Percentiles rank a stretch among this genome's conserved stretches.
Evolutionary conservation across 2,329 filamentous ascomycete species (phyloP).

Genomic region (Rhinocladiella similis): DNA sequence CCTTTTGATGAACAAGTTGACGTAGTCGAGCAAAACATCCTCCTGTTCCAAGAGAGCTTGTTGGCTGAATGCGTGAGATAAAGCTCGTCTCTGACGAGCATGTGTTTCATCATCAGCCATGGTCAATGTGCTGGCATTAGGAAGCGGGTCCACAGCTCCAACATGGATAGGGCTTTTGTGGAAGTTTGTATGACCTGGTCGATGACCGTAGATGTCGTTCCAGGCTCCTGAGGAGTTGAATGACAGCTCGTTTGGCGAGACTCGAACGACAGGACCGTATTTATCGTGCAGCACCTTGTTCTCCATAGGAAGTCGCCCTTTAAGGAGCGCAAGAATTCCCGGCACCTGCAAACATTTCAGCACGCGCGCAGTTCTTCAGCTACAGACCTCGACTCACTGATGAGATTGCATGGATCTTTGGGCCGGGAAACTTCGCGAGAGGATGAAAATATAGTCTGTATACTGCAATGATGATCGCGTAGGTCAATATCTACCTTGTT

Average conservation of each 20-base stretch:
- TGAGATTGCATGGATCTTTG: slow-evolving; percentile 25
- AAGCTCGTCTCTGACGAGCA: slow-evolving; percentile 33
- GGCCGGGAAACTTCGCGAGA: slow-evolving; percentile 33
- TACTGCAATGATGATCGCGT: not conserved
- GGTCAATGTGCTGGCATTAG: not conserved
- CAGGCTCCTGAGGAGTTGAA: slow-evolving; percentile 31
- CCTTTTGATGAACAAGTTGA: slow-evolving; percentile 12
- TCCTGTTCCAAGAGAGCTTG: slow-evolving; percentile 39
- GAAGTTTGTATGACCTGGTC: slow-evolving; percentile 30
- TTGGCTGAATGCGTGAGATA: slow-evolving; percentile 37
- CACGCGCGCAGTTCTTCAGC: too few species aligned
- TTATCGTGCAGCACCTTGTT: slow-evolving; percentile 14
- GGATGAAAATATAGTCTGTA: slow-evolving; percentile 34
- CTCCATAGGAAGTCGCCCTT: slow-evolving; percentile 6
- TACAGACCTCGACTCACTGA: too few species aligned
- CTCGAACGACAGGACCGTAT: slow-evolving; percentile 31
- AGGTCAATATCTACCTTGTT: too few species aligned
- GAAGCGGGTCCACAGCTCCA: slow-evolving; percentile 5
- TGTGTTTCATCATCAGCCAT: slow-evolving; percentile 30
- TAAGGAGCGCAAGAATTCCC: not conserved
- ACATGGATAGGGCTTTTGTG: slow-evolving; percentile 7
- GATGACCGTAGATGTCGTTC: slow-evolving; percentile 33
- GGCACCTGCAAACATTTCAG: not conserved
- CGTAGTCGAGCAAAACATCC: slow-evolving; percentile 17
- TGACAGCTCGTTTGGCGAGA: slow-evolving; percentile 36